Conservation (phyloP, 2,329 filamentous ascomycete species). For the Sphaerulina vaccinii region DNA sequence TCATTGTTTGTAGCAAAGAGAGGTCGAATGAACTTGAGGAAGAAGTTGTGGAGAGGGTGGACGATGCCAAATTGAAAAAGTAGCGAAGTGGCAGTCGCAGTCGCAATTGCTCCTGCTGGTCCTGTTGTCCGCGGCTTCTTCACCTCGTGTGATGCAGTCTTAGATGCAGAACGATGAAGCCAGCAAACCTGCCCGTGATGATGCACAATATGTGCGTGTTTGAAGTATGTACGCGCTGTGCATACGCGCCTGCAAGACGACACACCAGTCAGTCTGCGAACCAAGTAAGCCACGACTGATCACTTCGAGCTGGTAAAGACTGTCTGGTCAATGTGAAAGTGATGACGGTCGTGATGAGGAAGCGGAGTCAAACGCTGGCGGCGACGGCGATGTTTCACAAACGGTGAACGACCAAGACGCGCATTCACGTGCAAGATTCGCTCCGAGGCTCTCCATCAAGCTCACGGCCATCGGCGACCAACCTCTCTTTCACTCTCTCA, state of each 20-base stretch:
- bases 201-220: neutral
- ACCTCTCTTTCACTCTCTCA: neutral
- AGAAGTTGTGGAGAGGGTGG: slow-evolving; percentile 18
- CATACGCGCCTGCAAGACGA: neutral
- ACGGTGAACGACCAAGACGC: neutral
- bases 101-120: neutral
- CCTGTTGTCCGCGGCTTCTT: neutral
- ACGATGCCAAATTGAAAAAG: no score
- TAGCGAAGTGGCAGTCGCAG: slow-evolving; percentile 24
- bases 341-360: neutral
- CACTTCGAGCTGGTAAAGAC: neutral
- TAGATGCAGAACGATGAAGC: slow-evolving; percentile 10
- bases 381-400: neutral
- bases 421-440: neutral
- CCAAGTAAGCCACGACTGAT: neutral
- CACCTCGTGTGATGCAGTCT: neutral
- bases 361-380: neutral
- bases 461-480: neutral
- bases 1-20: slow-evolving; percentile 17
- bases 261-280: neutral
- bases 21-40: slow-evolving; percentile 22
- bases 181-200: slow-evolving; percentile 25
- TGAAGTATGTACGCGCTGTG: slow-evolving; percentile 12
- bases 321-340: neutral
- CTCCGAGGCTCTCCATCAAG: slow-evolving; percentile 7